phyloP scores from a whole-genome alignment of 306 rosid species.

The Prunus mongolica region DNA sequence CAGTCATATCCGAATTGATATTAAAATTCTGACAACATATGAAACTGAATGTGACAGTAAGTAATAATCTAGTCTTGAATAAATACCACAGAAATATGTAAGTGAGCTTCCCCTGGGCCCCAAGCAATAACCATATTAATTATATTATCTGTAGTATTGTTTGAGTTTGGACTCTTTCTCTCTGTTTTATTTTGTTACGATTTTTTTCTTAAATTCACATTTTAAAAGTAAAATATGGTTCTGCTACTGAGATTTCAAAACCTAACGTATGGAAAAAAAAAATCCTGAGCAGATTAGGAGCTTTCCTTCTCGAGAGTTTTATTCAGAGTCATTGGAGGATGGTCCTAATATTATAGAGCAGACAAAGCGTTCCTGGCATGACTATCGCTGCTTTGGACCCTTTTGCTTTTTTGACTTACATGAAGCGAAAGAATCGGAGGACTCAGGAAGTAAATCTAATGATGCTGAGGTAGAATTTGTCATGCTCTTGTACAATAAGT shows the following conservation, averaged over 20 bases:
- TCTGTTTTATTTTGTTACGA: neutral
- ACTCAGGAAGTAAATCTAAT: constrained; percentile 75
- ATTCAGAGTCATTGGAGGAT: constrained; percentile 72
- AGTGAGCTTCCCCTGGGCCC: no score
- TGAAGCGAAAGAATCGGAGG: constrained; percentile 65
- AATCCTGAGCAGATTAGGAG: constrained; percentile 63
- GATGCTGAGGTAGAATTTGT: constrained; percentile 82
- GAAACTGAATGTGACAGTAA: no score
- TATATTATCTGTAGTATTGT: neutral
- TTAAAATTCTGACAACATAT: no score
- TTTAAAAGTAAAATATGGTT: neutral
- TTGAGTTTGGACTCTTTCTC: neutral
- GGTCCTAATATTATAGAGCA: constrained; percentile 48
- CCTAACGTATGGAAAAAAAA: no score
- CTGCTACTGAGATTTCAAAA: neutral
- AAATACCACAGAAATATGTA: no score
- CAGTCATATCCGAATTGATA: no score
- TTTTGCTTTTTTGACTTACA: constrained; percentile 80
- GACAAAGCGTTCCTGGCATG: constrained; percentile 76
- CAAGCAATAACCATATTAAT: no score
- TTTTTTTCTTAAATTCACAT: neutral
- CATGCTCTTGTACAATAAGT: constrained; percentile 65
- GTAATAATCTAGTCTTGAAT: no score
- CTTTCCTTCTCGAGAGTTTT: constrained; percentile 88
- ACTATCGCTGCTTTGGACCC: constrained; percentile 79